Conservation (phyloP, 306 rosid species). For the Vigna nakashimae region DNA sequence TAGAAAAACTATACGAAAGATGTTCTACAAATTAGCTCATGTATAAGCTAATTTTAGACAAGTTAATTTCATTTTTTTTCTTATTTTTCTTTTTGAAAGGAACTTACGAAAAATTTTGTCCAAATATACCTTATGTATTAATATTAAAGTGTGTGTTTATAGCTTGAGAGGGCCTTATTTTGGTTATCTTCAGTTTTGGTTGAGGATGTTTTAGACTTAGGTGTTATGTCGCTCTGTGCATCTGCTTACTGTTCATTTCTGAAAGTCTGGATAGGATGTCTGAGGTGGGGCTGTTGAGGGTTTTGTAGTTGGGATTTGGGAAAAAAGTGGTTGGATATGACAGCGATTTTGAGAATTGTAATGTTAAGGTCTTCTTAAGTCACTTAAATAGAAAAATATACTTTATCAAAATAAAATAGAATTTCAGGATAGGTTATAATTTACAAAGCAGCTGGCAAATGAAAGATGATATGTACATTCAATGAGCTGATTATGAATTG, state of each 20-base stretch:
- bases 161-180: not conserved
- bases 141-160: not conserved
- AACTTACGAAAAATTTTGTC: too few relatives aligned
- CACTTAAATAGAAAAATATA: not conserved
- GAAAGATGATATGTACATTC: conserved; percentile 17
- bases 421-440: not conserved
- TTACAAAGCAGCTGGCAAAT: conserved; percentile 8
- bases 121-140: too few relatives aligned
- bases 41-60: too few relatives aligned
- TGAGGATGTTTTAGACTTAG: conserved; percentile 10
- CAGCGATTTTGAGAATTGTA: conserved; percentile 14
- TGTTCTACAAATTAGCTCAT: too few relatives aligned
- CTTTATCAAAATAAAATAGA: not conserved
- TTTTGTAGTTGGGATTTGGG: conserved; percentile 17
- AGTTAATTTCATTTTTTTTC: too few relatives aligned
- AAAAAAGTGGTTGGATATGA: not conserved
- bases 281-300: conserved; percentile 27
- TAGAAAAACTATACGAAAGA: too few relatives aligned
- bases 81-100: too few relatives aligned
- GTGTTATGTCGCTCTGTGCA: conserved; percentile 26
- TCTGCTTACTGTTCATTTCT: conserved; percentile 11
- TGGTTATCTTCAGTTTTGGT: not conserved
- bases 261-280: conserved; percentile 25
- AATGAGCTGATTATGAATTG: not conserved
- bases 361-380: conserved; percentile 19